Conservation (phyloP, 2,329 filamentous ascomycete species). For the Penicillium brasilianum region DNA sequence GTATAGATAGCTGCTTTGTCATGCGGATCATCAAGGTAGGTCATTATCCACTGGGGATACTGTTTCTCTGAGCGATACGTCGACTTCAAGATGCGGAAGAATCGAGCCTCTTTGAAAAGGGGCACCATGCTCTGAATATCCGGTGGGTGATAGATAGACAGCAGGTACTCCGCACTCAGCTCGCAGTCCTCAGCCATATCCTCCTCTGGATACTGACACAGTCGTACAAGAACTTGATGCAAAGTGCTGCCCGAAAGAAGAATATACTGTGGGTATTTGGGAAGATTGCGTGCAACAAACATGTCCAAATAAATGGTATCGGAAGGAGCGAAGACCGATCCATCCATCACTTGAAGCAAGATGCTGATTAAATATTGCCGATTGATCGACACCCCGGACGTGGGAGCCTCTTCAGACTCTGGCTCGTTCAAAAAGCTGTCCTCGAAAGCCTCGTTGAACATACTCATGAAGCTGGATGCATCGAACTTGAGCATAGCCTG, state of each 20-base stretch:
- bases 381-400: conserved; percentile 69
- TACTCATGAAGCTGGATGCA: conserved; percentile 88
- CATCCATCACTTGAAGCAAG: conserved; percentile 85
- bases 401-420: conserved; percentile 65
- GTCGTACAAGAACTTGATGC: conserved; percentile 76
- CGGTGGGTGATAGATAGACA: conserved; percentile 91
- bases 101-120: conserved; percentile 76
- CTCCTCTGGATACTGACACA: conserved; percentile 81
- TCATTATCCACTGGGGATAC: conserved; percentile 76
- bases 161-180: conserved; percentile 91
- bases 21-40: conserved; percentile 83
- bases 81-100: conserved; percentile 89
- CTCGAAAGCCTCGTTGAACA: conserved; percentile 96
- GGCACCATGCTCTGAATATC: conserved; percentile 78
- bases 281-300: conserved; percentile 94
- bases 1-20: conserved; percentile 77
- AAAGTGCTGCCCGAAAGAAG: conserved; percentile 85
- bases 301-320: conserved; percentile 97
- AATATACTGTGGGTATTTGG: conserved; percentile 96
- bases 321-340: conserved; percentile 69
- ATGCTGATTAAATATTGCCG: conserved; percentile 93
- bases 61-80: conserved; percentile 81
- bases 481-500: conserved; percentile 85
- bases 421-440: conserved; percentile 88
- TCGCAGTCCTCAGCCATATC: conserved; percentile 92